Base-by-base conservation (phyloP, 768 basidiomycete genomes). In the Coprinellus aureogranulatus region DNA sequence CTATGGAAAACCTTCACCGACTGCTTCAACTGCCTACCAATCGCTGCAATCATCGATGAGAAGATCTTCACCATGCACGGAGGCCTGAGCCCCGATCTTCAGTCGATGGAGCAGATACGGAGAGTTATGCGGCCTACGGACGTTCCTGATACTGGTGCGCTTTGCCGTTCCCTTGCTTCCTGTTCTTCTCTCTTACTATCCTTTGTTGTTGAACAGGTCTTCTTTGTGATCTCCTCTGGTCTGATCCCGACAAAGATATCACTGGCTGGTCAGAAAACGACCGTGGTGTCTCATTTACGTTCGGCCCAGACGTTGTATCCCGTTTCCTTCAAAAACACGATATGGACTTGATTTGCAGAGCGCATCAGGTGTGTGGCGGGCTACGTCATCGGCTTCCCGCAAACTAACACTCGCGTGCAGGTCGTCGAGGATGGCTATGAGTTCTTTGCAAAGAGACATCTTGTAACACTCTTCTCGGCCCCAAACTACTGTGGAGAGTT, bases 51-150 rank as follows among this genome's bases (percentile, higher is more conserved):
- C 76, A 98, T 99, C 72, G 96, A 98, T 77, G 96, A 98, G 77
- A 99, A 98, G 80, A 99, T 99, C 71, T 98, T 99, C 75, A 97
- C 94, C 51, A 98, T 98, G 96, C 96, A 98, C 68, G 96, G 96
- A 54, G 96, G 96, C 51, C 80, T 98, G 64, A 94, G 92, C 72
- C 96, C 96, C 45, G 96, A 98, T 75, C 79, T 99, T 60, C 95
- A 98, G 79, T 94, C 92, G 68, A 97, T 98, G 96, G 96, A 98
- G 76, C 96, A 99, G 80, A 98, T 99, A 83, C 84, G 96, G 72
- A 84, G 96, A 71, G 94, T 99, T 53, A 98, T 98, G 95, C 81
- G 96, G 75, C 96, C 96, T 41, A 99, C 96, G 53, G 96, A 99
- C 75, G 96, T 99, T 42, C 96, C 96, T 57, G 96, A 99, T 75